Base-by-base conservation (phyloP, 257 asterid genomes). In the Striga asiatica region DNA sequence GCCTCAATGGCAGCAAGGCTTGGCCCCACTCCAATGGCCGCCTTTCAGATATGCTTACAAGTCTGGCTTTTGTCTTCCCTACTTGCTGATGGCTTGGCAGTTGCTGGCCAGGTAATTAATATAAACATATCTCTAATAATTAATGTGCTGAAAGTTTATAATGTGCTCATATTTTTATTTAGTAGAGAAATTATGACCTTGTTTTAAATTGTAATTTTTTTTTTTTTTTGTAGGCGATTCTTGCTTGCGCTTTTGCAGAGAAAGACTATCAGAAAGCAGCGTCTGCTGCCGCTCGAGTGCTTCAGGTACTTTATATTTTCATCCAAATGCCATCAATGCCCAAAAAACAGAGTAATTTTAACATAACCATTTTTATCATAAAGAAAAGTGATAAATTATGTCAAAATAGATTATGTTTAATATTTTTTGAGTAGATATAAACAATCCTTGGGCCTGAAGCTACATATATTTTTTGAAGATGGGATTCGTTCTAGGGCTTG, bases 31-130 rank as follows among this genome's bases (percentile, higher is more conserved):
- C 42, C 73, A 8, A 92, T 92, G 99, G 99, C 99, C 67, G 93
- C 99, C 2, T 92, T 92, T 55, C 99, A 92, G 52, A 61, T 92
- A 46, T 84, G 99, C 79, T 72, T 92, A 32, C 99, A 92, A 46
- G 84, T 92, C 20, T 92, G 99, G 99, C 42, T 92, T 73, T 79
- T 93, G 12, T 84, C 99, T 12, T 92, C 99, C 0, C 88, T 92
- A 37, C 88, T 92, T 29, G 94, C 99, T 6, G 99, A 92, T 79
- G 99, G 99, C 8, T 69, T 92, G 35, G 99, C 97, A 34, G 97
- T 92, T 68, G 99, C 97, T 19, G 99, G 95, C 65, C 99, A 92
- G 97, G 98, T 87, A 65, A 49, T 19, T 19, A 0, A 9, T 19
- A 17, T 38, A 38, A 47, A 19, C 11, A 41, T 29, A 29, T 5